These are phyloP conservation scores for Diaporthe batatas DNA, from an alignment of 2,329 filamentous ascomycete genomes.

Conservation along the genomic window DNA sequence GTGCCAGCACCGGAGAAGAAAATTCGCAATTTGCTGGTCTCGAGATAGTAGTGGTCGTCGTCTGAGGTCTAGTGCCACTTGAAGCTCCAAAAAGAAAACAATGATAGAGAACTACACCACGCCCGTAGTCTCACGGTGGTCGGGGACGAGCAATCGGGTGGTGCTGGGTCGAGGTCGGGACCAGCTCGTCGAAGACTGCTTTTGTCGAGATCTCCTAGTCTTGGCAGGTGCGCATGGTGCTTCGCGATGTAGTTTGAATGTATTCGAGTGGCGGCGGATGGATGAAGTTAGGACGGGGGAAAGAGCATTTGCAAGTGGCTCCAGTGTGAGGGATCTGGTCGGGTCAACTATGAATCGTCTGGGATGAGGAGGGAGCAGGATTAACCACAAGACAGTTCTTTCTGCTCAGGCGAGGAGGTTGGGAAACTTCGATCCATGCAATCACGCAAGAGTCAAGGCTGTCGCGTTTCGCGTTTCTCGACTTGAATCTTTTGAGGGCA, in stretches of 20 bases:
- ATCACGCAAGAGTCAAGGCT: constrained; percentile 4
- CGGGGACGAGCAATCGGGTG: constrained; percentile 28
- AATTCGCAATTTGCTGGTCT: neutral
- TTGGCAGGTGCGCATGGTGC: constrained; percentile 42
- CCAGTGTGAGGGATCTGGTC: neutral
- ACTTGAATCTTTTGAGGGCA: constrained; percentile 26
- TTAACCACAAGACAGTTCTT: neutral
- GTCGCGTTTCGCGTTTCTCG: neutral
- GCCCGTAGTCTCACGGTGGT: constrained; percentile 37
- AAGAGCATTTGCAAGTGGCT: constrained; percentile 30
- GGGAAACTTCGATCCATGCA: constrained; percentile 5
- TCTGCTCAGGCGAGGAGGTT: neutral
- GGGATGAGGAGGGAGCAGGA: neutral
- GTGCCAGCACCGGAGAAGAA: neutral
- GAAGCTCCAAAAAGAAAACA: constrained; percentile 17
- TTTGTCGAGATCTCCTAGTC: constrained; percentile 42
- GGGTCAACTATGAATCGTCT: neutral
- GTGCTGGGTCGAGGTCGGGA: constrained; percentile 28
- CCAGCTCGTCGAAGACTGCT: constrained; percentile 42
- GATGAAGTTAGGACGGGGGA: constrained; percentile 5
- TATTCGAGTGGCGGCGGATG: constrained; percentile 12
- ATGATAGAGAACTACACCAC: constrained; percentile 14
- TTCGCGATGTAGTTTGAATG: constrained; percentile 39
- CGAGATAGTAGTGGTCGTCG: neutral
- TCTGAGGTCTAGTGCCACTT: neutral